Conservation (phyloP, 148 eudicot genomes). For the Drosera capensis region DNA sequence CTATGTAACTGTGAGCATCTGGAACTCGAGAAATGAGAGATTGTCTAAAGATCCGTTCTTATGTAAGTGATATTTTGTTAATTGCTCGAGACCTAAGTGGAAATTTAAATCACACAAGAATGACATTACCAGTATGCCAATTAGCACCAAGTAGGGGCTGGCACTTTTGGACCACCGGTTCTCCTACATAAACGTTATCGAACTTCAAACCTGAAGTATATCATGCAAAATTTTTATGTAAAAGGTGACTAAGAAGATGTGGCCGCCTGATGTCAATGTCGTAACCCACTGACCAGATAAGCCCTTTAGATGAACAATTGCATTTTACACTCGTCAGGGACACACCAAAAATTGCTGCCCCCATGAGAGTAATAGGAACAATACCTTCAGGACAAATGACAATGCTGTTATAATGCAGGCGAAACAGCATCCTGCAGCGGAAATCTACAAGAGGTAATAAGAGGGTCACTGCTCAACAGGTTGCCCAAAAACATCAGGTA, state of each 20-base stretch:
- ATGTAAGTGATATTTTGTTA: too few relatives aligned
- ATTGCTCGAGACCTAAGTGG: too few relatives aligned
- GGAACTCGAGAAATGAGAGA: too few relatives aligned
- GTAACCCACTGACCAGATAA: too few relatives aligned
- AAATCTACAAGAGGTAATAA: constrained; percentile 5
- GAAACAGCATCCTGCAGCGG: constrained; percentile 13
- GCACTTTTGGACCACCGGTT: constrained; percentile 10
- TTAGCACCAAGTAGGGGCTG: constrained; percentile 20
- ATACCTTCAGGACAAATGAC: constrained; percentile 21
- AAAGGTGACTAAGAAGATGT: too few relatives aligned
- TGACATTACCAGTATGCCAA: constrained; percentile 17
- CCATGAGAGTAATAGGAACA: background rate
- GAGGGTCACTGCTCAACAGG: background rate
- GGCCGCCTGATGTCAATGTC: too few relatives aligned
- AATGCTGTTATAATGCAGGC: constrained; percentile 1
- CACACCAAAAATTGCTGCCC: background rate
- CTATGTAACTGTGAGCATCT: too few relatives aligned
- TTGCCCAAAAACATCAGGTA: too few relatives aligned
- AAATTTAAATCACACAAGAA: too few relatives aligned
- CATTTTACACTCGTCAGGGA: background rate
- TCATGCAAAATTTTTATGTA: background rate
- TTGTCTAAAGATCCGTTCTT: too few relatives aligned
- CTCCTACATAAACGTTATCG: constrained; percentile 10
- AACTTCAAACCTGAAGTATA: background rate
- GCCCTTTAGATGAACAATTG: too few relatives aligned